Evolutionary conservation across 257 asterid species (phyloP).

Genomic region (Nicotiana obtusifolia): DNA sequence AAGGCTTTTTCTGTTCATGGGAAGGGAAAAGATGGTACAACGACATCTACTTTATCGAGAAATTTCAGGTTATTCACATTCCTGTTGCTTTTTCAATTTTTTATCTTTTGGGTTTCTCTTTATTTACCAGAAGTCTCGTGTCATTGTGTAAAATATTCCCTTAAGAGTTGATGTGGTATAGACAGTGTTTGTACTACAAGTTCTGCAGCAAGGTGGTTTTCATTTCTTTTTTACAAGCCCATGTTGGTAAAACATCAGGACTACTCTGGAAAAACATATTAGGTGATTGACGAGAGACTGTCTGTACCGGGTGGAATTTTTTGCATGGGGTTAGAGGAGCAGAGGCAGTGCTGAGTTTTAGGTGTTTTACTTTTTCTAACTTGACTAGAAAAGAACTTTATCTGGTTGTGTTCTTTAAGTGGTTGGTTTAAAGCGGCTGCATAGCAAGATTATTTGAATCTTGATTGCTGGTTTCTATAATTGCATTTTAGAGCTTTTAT

Average conservation of each 20-base stretch:
- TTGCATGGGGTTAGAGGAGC: neutral
- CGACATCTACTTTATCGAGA: constrained; percentile 53
- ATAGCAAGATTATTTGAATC: neutral
- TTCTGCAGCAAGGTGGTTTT: neutral
- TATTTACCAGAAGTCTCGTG: neutral
- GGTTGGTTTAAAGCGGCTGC: neutral
- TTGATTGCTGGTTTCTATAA: neutral
- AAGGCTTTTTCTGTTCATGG: constrained; percentile 42
- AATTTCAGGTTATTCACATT: constrained; percentile 55
- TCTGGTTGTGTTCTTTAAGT: neutral
- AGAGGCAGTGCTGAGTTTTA: neutral
- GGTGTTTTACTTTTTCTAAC: neutral
- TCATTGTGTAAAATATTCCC: neutral
- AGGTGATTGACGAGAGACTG: neutral
- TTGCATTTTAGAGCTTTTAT: neutral
- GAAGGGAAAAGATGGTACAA: constrained; percentile 61
- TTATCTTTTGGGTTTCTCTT: neutral
- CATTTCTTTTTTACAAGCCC: neutral
- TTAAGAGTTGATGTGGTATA: neutral
- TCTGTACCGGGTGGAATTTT: neutral
- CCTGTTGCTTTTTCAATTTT: neutral
- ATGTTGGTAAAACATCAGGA: neutral
- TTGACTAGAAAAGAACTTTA: neutral
- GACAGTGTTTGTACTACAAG: neutral
- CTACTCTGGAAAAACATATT: neutral